Evolutionary conservation across 768 basidiomycete species (phyloP).

Genomic region (Austroboletus eburneus): DNA sequence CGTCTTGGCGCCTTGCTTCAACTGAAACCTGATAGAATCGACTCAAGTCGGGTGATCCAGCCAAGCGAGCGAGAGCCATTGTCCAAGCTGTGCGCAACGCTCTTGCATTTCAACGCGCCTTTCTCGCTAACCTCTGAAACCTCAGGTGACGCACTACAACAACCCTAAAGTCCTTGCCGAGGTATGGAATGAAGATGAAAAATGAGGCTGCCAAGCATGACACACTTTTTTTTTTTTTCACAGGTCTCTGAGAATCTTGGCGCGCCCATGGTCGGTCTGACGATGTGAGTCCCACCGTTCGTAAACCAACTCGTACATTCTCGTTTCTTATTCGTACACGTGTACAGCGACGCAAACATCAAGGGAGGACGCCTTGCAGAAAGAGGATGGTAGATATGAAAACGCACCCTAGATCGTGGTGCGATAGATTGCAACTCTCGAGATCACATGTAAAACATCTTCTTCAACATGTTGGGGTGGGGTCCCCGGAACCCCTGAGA

Average conservation of each 20-base stretch:
- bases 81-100: slow-evolving; percentile 86
- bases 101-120: slow-evolving; percentile 1
- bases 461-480: slow-evolving; percentile 27
- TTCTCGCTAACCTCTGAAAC: slow-evolving; percentile 5
- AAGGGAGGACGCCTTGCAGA: slow-evolving; percentile 67
- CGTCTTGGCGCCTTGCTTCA: neutral
- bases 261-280: slow-evolving; percentile 89
- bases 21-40: slow-evolving; percentile 3
- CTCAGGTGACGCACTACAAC: slow-evolving; percentile 87
- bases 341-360: slow-evolving; percentile 53
- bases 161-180: slow-evolving; percentile 91
- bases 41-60: slow-evolving; percentile 89
- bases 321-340: slow-evolving; percentile 1
- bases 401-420: too few relatives aligned
- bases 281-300: slow-evolving; percentile 54
- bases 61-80: slow-evolving; percentile 90
- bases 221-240: neutral
- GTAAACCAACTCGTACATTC: slow-evolving; percentile 1
- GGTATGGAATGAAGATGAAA: slow-evolving; percentile 34
- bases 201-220: neutral
- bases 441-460: slow-evolving; percentile 35
- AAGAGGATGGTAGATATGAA: slow-evolving; percentile 58
- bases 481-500: slow-evolving; percentile 28
- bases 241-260: slow-evolving; percentile 82
- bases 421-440: slow-evolving; percentile 2